phyloP scores from a whole-genome alignment of 495 filamentous ascomycete genomes.

The Rostrohypoxylon terebratum region DNA sequence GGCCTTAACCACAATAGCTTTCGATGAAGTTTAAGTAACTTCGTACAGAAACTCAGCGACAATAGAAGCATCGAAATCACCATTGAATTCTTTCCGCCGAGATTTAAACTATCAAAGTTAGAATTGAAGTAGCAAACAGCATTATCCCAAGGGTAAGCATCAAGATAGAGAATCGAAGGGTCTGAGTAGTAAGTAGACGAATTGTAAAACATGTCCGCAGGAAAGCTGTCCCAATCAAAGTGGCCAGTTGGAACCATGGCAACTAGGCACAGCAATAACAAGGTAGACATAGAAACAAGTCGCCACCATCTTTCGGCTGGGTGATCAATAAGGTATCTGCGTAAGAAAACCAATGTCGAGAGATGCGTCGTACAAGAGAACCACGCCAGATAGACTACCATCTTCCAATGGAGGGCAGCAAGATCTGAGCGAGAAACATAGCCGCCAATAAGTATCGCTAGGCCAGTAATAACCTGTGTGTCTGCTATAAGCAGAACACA shows the following conservation, averaged over 20 bases:
- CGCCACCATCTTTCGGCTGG: conserved; percentile 28
- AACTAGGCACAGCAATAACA: conserved; percentile 13
- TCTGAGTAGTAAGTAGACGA: background rate
- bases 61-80: background rate
- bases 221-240: background rate
- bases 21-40: background rate
- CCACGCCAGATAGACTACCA: conserved; percentile 55
- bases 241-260: background rate
- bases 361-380: conserved; percentile 57
- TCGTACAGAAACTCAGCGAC: background rate
- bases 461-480: background rate
- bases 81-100: background rate
- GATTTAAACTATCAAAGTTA: background rate
- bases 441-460: background rate
- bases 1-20: background rate
- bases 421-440: background rate
- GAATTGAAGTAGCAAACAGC: background rate
- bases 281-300: conserved; percentile 17
- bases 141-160: background rate
- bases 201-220: too few relatives aligned
- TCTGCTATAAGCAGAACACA: background rate
- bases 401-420: conserved; percentile 54
- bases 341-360: conserved; percentile 53
- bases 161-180: background rate
- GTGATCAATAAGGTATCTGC: conserved; percentile 20